A percentile compares a stretch with the other conserved stretches of the same genome.
Evolutionary conservation across 345 rosid species (phyloP).

Genomic region (Eucalyptus rudis): DNA sequence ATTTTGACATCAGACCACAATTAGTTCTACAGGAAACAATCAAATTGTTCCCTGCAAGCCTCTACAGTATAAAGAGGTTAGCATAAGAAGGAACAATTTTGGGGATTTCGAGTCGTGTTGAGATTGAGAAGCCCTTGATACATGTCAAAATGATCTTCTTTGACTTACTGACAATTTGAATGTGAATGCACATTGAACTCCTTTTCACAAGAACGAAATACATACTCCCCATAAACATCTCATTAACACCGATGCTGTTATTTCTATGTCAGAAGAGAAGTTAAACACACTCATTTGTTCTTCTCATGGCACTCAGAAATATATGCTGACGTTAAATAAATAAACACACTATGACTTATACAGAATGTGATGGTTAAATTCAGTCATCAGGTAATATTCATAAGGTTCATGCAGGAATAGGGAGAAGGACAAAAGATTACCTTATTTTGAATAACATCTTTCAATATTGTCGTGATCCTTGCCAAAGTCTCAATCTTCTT

Average conservation of each 20-base stretch:
- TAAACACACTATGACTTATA: background rate
- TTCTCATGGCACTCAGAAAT: background rate
- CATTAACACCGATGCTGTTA: background rate
- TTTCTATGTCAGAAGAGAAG: background rate
- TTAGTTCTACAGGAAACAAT: background rate
- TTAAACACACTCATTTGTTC: background rate
- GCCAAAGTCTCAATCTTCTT: conserved; percentile 81
- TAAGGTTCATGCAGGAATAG: background rate
- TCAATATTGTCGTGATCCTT: conserved; percentile 83
- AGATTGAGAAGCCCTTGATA: background rate
- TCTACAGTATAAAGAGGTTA: background rate
- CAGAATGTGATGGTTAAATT: background rate
- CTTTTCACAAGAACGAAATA: background rate
- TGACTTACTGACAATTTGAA: background rate
- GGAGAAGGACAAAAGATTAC: conserved; percentile 10
- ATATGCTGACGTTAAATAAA: background rate
- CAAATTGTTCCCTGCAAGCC: background rate
- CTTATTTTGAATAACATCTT: conserved; percentile 98
- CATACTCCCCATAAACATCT: background rate
- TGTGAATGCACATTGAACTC: background rate
- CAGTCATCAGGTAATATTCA: background rate
- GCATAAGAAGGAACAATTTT: background rate
- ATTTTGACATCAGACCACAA: background rate
- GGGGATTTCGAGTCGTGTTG: background rate
- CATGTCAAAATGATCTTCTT: background rate